Percentiles rank a stretch among this genome's conserved stretches.
phyloP scores from a whole-genome alignment of 139 green algal species.

The Chlamydomonas sp. region DNA sequence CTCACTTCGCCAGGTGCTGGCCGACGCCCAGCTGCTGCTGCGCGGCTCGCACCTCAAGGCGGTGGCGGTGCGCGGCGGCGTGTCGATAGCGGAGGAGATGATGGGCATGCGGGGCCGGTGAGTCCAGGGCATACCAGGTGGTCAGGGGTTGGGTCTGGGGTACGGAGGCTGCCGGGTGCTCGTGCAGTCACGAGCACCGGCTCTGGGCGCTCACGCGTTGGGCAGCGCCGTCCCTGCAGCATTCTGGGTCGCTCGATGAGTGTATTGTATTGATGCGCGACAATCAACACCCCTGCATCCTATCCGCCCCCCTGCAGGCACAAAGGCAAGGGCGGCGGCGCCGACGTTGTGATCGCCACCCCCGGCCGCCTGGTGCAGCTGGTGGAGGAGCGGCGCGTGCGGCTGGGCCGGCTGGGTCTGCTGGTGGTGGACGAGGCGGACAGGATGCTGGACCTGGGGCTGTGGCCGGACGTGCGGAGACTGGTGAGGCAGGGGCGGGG shows the following conservation, averaged over 20 bases:
- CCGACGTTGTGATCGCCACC: slow-evolving; percentile 92
- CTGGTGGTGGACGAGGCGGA: slow-evolving; percentile 96
- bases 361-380: slow-evolving; percentile 88
- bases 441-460: slow-evolving; percentile 92
- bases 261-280: too few relatives aligned
- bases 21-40: slow-evolving; percentile 17
- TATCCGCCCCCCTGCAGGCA: neutral
- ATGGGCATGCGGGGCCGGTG: slow-evolving; percentile 13
- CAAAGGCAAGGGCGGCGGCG: slow-evolving; percentile 64
- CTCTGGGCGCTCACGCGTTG: too few relatives aligned
- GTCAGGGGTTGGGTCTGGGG: neutral
- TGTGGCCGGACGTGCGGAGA: slow-evolving; percentile 91
- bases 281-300: neutral
- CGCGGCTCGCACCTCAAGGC: slow-evolving; percentile 41
- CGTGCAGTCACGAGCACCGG: too few relatives aligned
- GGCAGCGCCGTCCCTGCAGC: too few relatives aligned
- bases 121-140: neutral
- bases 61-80: slow-evolving; percentile 24
- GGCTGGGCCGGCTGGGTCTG: slow-evolving; percentile 49
- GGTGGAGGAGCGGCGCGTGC: slow-evolving; percentile 33
- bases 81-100: slow-evolving; percentile 32
- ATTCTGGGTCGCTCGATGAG: too few relatives aligned
- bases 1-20: neutral
- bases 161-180: too few relatives aligned
- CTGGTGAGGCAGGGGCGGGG: slow-evolving; percentile 14